These are phyloP conservation scores for Zymoseptoria pseudotritici DNA, from an alignment of 2,329 filamentous ascomycete genomes.

Conservation along the genomic window DNA sequence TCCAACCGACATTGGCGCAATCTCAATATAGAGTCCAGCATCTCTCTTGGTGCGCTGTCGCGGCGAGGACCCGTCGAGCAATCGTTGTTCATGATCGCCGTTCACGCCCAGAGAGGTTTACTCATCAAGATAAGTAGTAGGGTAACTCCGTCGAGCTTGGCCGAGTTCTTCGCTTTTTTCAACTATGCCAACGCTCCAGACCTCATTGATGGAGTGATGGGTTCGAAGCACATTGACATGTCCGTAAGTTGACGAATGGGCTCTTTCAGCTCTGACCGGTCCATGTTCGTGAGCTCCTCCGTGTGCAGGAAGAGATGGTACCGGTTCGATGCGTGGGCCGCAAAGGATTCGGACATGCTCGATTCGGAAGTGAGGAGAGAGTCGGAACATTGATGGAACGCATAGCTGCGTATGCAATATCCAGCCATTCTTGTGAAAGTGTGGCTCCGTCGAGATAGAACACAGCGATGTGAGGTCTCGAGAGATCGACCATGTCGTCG, in stretches of 20 bases:
- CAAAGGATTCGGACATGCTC: not conserved
- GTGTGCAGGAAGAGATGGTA: not conserved
- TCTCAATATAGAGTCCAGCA: no score
- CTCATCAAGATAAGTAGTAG: no score
- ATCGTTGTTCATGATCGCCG: no score
- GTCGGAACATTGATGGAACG: no score
- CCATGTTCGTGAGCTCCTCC: slow-evolving; percentile 1
- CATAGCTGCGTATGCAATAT: no score
- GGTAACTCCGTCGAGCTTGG: not conserved
- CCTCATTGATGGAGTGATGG: not conserved
- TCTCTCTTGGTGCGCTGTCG: no score
- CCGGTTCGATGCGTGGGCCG: not conserved
- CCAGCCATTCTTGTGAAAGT: not conserved
- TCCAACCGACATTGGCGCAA: no score
- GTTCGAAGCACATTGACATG: no score
- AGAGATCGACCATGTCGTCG: slow-evolving; percentile 9
- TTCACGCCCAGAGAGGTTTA: no score
- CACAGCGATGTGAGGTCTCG: slow-evolving; percentile 12
- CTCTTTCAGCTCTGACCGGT: not conserved
- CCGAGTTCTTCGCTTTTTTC: not conserved
- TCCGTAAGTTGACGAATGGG: not conserved
- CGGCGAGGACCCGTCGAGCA: no score
- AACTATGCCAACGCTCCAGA: not conserved
- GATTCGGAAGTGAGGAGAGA: slow-evolving; percentile 1
- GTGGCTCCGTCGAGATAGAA: slow-evolving; percentile 5